phyloP scores from a whole-genome alignment of 331 rosid genomes.

The Malus hybrid region DNA sequence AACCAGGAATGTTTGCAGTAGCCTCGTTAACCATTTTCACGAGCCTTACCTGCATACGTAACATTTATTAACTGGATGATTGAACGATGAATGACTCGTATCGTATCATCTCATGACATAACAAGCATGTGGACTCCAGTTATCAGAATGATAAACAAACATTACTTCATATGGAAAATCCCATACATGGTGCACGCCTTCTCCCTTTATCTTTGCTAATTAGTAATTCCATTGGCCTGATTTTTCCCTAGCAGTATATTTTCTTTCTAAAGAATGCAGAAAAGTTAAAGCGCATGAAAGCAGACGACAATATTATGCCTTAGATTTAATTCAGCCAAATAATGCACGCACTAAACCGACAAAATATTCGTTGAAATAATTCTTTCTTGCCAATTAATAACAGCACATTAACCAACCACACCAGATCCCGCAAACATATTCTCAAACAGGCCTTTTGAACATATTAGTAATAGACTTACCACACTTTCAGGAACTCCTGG shows the following conservation, averaged over 20 bases:
- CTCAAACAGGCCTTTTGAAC: background rate
- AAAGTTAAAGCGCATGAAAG: background rate
- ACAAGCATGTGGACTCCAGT: background rate
- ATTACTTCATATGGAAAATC: no score
- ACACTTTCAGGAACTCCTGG: conserved; percentile 78
- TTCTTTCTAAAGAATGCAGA: no score
- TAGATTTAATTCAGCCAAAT: background rate
- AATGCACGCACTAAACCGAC: background rate
- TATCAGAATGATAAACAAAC: background rate
- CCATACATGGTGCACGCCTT: no score
- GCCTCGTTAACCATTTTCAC: conserved; percentile 84
- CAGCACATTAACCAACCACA: background rate
- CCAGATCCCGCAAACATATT: background rate
- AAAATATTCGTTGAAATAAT: background rate
- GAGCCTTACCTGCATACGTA: conserved; percentile 51
- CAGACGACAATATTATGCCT: background rate
- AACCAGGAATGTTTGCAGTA: conserved; percentile 58
- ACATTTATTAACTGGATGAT: conserved; percentile 12
- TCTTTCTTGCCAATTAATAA: background rate
- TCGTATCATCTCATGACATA: background rate
- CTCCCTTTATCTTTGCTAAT: background rate
- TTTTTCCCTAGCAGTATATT: no score
- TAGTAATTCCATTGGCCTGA: background rate
- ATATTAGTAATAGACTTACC: conserved; percentile 24
- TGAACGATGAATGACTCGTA: background rate